A percentile compares a stretch with the other conserved stretches of the same genome.
phyloP scores from a whole-genome alignment of 1,284 basidiomycete genomes.

The Vanrija pseudolonga region DNA sequence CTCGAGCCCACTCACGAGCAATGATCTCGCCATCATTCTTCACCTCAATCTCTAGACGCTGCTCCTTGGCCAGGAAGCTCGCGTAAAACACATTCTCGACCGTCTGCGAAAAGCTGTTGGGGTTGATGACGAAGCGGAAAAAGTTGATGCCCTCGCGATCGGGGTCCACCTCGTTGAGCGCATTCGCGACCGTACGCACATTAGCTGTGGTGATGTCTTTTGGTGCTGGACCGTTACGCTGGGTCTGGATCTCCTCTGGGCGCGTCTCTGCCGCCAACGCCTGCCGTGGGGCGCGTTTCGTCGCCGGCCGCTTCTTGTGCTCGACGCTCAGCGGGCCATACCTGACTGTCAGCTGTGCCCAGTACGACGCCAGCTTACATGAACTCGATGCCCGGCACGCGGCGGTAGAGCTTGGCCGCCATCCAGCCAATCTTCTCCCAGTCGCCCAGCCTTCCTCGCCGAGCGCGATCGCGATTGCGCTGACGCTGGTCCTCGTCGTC shows the following conservation, averaged over 20 bases:
- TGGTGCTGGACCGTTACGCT: conserved; percentile 10
- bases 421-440: conserved; percentile 50
- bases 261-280: conserved; percentile 20
- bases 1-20: conserved; percentile 39
- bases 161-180: conserved; percentile 23
- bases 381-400: conserved; percentile 49
- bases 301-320: conserved; percentile 11
- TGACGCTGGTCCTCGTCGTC: conserved; percentile 16
- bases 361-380: conserved; percentile 41
- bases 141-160: conserved; percentile 43
- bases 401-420: conserved; percentile 38
- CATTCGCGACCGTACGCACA: conserved; percentile 23
- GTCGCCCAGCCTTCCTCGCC: conserved; percentile 26
- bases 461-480: not conserved
- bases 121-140: conserved; percentile 54
- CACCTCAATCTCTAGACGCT: conserved; percentile 43
- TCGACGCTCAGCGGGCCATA: conserved; percentile 35
- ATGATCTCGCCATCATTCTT: conserved; percentile 48
- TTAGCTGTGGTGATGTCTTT: conserved; percentile 26
- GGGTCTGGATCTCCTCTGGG: conserved; percentile 25
- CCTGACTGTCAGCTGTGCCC: conserved; percentile 17
- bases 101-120: conserved; percentile 52
- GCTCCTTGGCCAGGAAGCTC: conserved; percentile 55
- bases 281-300: not conserved
- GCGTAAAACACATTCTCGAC: conserved; percentile 58